Evolutionary conservation across 1,284 basidiomycete genomes (phyloP).

Genomic region (Testicularia cyperi): DNA sequence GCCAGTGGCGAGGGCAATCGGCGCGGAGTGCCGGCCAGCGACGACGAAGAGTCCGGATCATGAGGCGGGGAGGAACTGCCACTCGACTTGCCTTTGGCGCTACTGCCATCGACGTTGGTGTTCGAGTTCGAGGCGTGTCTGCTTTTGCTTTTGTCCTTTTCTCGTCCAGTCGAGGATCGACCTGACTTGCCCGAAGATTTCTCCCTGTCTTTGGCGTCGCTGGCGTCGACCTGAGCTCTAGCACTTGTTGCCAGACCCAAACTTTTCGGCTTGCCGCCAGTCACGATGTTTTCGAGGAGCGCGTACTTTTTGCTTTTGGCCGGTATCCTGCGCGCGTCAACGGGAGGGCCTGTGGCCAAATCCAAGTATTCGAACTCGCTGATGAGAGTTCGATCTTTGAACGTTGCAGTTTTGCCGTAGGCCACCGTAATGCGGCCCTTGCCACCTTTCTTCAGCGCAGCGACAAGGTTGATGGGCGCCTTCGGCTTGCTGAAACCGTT

Average conservation of each 20-base stretch:
- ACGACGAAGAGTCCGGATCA: too few species aligned
- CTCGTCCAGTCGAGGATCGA: too few species aligned
- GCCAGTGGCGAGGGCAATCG: conserved; percentile 35
- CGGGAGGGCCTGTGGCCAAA: conserved; percentile 62
- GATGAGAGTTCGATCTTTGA: conserved; percentile 63
- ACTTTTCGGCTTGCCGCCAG: conserved; percentile 60
- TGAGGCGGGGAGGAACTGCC: conserved; percentile 9
- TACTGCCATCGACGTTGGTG: neutral
- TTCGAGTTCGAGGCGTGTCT: neutral
- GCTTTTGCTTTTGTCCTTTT: neutral
- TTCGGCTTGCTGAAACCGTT: conserved; percentile 24
- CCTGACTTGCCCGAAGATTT: too few species aligned
- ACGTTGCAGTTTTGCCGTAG: conserved; percentile 62
- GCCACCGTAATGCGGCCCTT: conserved; percentile 62
- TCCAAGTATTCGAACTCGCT: conserved; percentile 63
- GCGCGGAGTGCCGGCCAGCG: conserved; percentile 3
- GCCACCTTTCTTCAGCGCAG: conserved; percentile 63
- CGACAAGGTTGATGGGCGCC: conserved; percentile 52
- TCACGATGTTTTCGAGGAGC: conserved; percentile 61
- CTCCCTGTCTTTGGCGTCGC: too few species aligned
- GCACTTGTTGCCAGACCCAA: conserved; percentile 50
- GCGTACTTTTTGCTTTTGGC: conserved; percentile 60
- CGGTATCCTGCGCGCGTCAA: conserved; percentile 59
- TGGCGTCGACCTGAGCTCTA: conserved; percentile 10
- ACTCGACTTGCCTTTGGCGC: conserved; percentile 7